phyloP scores from a whole-genome alignment of 75 land plant genomes.

The Sequoia sempervirens region DNA sequence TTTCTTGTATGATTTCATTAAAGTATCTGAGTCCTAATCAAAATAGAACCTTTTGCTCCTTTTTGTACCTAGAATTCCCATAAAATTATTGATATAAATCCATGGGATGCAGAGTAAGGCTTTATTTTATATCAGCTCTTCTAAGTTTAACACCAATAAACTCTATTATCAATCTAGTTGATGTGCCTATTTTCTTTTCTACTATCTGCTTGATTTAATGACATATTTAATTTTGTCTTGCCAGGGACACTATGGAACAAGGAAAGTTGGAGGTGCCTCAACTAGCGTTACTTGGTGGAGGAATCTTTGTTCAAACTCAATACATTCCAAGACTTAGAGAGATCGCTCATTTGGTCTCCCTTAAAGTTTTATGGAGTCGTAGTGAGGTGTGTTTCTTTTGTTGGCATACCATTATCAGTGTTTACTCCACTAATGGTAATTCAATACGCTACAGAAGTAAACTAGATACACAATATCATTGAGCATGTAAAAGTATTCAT shows the following conservation, averaged over 20 bases:
- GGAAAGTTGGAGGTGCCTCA: conserved; percentile 30
- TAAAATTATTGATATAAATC: not conserved
- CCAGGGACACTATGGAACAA: conserved; percentile 5
- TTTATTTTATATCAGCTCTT: not conserved
- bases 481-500: too few relatives aligned
- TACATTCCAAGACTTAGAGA: conserved; percentile 77
- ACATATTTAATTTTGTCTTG: not conserved
- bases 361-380: conserved; percentile 81
- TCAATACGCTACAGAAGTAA: too few relatives aligned
- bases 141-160: not conserved
- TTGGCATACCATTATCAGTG: not conserved
- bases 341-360: conserved; percentile 41
- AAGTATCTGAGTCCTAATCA: not conserved
- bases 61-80: not conserved
- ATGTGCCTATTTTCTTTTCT: not conserved
- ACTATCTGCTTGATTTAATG: not conserved
- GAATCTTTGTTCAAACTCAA: conserved; percentile 74
- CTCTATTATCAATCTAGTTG: not conserved
- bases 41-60: not conserved
- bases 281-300: conserved; percentile 89
- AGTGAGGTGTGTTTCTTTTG: conserved; percentile 47
- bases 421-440: too few relatives aligned
- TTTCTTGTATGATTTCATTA: not conserved
- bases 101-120: not conserved
- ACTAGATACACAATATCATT: too few relatives aligned